Evolutionary conservation across 768 basidiomycete species (phyloP).

Genomic region (Boletus subparvulus): DNA sequence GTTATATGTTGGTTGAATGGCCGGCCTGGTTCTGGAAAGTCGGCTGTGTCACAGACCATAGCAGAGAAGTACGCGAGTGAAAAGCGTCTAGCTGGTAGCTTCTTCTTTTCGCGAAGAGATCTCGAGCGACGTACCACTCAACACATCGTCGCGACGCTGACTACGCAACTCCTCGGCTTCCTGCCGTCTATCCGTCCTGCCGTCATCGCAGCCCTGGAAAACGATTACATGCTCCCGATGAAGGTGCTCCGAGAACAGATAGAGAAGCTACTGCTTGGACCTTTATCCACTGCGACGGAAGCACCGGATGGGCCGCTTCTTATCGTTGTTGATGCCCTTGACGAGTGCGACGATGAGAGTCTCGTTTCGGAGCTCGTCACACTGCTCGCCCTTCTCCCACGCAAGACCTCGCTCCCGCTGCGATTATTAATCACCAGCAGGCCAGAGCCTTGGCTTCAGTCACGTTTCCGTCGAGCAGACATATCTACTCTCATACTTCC

Average conservation of each 20-base stretch:
- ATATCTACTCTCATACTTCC: constrained; percentile 9
- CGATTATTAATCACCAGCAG: constrained; percentile 31
- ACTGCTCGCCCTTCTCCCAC: constrained; percentile 19
- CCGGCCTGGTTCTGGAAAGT: constrained; percentile 27
- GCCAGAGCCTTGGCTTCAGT: constrained; percentile 18
- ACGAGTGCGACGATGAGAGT: constrained; percentile 27
- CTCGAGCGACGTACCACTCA: constrained; percentile 21
- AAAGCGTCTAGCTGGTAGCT: constrained; percentile 32
- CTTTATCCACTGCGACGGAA: constrained; percentile 15
- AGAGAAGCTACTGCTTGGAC: constrained; percentile 25
- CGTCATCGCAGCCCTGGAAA: constrained; percentile 23
- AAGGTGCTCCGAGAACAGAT: constrained; percentile 32
- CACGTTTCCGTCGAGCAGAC: constrained; percentile 15
- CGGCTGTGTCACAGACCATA: constrained; percentile 32
- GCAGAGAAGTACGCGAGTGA: constrained; percentile 24
- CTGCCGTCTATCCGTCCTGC: constrained; percentile 24
- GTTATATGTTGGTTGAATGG: constrained; percentile 28
- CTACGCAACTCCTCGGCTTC: constrained; percentile 28
- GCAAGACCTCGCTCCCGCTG: constrained; percentile 13
- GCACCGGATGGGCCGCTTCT: constrained; percentile 11
- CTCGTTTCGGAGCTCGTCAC: constrained; percentile 28
- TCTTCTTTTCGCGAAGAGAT: constrained; percentile 37
- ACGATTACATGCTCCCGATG: constrained; percentile 25
- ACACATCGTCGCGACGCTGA: constrained; percentile 32
- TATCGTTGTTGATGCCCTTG: constrained; percentile 25